Evolutionary conservation across 2,329 filamentous ascomycete genomes (phyloP), one percentile per base, ranked within the genome.

Genomic region (Paradendryphiella salina): DNA sequence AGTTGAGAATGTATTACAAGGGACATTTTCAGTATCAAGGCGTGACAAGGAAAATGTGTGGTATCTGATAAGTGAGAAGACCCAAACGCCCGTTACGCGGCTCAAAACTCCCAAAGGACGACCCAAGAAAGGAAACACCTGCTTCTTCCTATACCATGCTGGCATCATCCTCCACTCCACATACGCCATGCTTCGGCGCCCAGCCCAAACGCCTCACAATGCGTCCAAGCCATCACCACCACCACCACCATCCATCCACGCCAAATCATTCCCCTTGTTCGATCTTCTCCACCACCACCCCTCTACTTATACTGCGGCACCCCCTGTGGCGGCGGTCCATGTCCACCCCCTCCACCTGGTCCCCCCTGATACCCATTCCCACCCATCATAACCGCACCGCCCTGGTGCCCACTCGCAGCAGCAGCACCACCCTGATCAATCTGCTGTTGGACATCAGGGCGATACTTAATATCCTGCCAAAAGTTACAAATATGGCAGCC

Each of bases 401-500:
- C 38, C 13, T 38, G 23, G 8, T 26, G 23, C 10, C 23, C 23
- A 26, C 10, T 7, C 6, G 23, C 23, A 1, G 21, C 21, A 5
- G 21, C 47, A 34, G n/a, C 41, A 17, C 20, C 54, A 17, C 43
- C 56, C 3, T 60, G 51, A 4, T 56, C 50, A 20, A 73, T 61
- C 54, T 70, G 67, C 43, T 64, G 58, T 53, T 65, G 62, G n/a
- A 73, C 72, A 46, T 73, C 72, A 1, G 67, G 69, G 3, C 71
- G 63, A 50, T 73, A 77, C 65, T 76, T 76, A 59, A 79, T 71
- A 56, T 80, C 77, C 70, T 92, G 87, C 57, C 83, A 81, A 70
- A 90, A 91, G 69, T 86, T 84, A 80, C 88, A 93, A 70, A 91
- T 85, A 65, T 84, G 80, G 76, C 88, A 93, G 52, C 80, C 77